Base-by-base conservation (phyloP, 192 early-diverging fungal genomes). In the Dispira parvispora region DNA sequence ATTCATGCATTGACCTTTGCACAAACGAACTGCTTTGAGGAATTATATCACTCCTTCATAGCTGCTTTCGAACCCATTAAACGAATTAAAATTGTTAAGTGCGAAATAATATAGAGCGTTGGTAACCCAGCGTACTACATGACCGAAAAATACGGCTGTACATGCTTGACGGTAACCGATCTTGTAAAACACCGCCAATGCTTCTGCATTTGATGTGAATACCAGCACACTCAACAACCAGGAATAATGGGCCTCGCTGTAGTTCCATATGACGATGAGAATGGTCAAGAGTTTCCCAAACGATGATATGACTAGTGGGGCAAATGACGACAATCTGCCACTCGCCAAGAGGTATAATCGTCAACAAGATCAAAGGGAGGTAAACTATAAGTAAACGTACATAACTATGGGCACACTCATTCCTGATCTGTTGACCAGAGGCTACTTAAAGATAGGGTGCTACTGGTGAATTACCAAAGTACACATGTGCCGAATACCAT, bases 201-300 rank as follows among this genome's bases (percentile, higher is more conserved):
- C 88, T 20, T 83, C 82, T 0, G 82, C 69, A 63, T 91, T 88
- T 21, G 86, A 89, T 9, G 82, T 85, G 9, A 91, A 75, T 9
- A 86, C 81, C 12, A 91, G 72, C 26, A 83, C 71, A 67, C 80
- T 88, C 38, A 94, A 77, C 20, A 89, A 68, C 87, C 87, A 89
- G 14, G 87, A 82, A 52, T 88, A 83, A n/a, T 88, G 83, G 4
- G 87, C 67, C 65, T 86, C 80, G 32, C 82, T 82, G 67, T 92
- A 92, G 63, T 92, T 85, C 92, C 92, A 95, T 53, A 95, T 87
- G 3, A 91, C 90, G 80, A 92, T 86, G 50, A 91, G 70, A 16
- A 95, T 87, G 52, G 86, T 75, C 63, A 95, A 70, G 62, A 95
- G 79, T 70, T 89, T 90, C 42, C 87, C 90, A 78, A 92, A 92